Base-by-base conservation (phyloP, 1,139 yeast genomes). In the Pichia sp. region DNA sequence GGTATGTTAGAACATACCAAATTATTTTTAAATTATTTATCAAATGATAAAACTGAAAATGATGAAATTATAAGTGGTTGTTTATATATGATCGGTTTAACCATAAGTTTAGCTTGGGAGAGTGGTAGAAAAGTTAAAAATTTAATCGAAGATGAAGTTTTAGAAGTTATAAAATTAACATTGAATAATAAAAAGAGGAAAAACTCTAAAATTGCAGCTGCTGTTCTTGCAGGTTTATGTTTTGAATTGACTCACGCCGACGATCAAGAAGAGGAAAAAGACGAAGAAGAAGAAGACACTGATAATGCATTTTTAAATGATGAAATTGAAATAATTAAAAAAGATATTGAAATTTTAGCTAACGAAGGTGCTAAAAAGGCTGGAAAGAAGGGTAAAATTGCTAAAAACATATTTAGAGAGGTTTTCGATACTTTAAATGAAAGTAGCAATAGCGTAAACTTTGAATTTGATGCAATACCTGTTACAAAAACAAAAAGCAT, bases 391-490 rank as follows among this genome's bases (percentile, higher is more conserved):
- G 85, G 79, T 47, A 82, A 78, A 50, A 79, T 75, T 39, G 70
- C 77, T 31, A 78, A 79, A 55, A 76, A 86, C 1, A 69, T 82
- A 2, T 79, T 82, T 60, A 69, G 83, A 56, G 85, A 82, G 54
- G 78, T 80, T 23, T 61, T 74, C 37, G 63, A 65, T 37, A 78
- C 87, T 0, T 11, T 47, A 67, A 68, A 6, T 11, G 12, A 30
- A n/a, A 28, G 41, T 22, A 24, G 23, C 12, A 22, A 28, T 26
- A 78, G 76, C 0, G 47, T 67, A 24, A 11, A 26, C 9, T 77
- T 76, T 0, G 48, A 68, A 26, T 74, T 75, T 30, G 49, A 46
- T 27, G 33, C 34, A n/a, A 41, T 50, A 25, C 12, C 47, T 4
- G 63, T 82, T 16, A 69, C 81, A 3, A 75, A 77, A 54, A 67